Percentiles rank a stretch among this genome's conserved stretches.
Conservation (phyloP, 2,329 filamentous ascomycete species). For the Emericellopsis atlantica region DNA sequence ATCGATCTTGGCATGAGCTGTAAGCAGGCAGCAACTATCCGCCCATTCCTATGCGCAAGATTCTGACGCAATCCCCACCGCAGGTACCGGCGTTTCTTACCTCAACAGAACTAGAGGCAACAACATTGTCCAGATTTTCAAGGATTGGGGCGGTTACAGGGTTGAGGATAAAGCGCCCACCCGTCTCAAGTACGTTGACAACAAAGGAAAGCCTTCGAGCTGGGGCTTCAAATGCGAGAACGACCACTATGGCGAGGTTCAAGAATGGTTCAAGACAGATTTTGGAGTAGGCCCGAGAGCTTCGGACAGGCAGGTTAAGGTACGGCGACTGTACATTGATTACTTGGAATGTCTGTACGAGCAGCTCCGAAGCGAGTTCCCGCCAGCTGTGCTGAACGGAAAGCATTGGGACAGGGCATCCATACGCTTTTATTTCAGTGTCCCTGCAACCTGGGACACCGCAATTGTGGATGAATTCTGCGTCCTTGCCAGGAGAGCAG, state of each 20-base stretch:
- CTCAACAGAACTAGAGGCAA: background rate
- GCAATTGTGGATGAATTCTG: background rate
- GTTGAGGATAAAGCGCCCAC: background rate
- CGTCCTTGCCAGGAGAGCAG: background rate
- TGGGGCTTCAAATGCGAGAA: conserved; percentile 1
- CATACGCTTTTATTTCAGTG: background rate
- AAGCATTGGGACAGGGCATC: background rate
- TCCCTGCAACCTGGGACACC: background rate
- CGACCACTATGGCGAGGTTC: background rate
- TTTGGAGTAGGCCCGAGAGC: background rate
- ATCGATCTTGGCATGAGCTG: conserved; percentile 1
- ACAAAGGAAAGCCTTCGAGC: background rate
- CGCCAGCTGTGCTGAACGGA: background rate
- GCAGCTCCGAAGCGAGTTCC: background rate
- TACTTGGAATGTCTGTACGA: background rate
- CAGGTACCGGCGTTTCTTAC: background rate
- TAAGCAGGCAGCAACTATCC: background rate
- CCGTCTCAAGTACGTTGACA: background rate
- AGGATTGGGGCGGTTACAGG: background rate
- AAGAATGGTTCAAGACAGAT: conserved; percentile 1
- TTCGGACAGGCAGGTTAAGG: background rate
- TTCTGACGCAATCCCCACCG: background rate
- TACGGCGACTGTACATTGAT: background rate
- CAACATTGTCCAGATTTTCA: background rate
- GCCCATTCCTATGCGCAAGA: background rate